Conservation (phyloP, 805 yeast species). For the Hanseniaspora clermontiae region DNA sequence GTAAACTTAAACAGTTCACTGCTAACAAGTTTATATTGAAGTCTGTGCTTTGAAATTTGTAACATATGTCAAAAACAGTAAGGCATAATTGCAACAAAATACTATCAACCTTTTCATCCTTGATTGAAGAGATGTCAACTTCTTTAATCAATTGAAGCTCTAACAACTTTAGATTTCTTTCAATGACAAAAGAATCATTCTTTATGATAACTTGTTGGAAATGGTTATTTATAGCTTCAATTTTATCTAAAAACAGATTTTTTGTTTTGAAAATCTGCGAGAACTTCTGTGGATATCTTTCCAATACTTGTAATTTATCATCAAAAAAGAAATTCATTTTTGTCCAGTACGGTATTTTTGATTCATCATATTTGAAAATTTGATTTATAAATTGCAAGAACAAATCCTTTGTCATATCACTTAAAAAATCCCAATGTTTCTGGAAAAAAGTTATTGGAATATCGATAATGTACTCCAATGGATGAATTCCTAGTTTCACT, state of each 20-base stretch:
- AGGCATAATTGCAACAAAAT: slow-evolving; percentile 37
- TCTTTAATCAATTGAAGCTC: neutral
- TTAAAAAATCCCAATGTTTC: slow-evolving; percentile 50
- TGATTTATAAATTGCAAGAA: slow-evolving; percentile 25
- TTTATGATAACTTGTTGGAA: slow-evolving; percentile 2
- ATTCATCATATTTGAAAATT: slow-evolving; percentile 25
- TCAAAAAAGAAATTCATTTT: slow-evolving; percentile 1
- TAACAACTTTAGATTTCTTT: slow-evolving; percentile 1
- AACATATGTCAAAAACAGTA: slow-evolving; percentile 44
- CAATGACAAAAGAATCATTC: slow-evolving; percentile 3
- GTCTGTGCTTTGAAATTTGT: slow-evolving; percentile 39
- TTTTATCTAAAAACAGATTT: slow-evolving; percentile 14
- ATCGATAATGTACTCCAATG: slow-evolving; percentile 56
- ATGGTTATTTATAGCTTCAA: neutral
- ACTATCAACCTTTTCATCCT: neutral
- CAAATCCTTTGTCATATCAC: slow-evolving; percentile 35
- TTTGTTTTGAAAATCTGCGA: slow-evolving; percentile 22
- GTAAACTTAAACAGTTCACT: slow-evolving; percentile 55
- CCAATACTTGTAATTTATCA: neutral
- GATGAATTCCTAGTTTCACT: slow-evolving; percentile 40
- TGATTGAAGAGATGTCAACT: neutral
- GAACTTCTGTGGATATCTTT: slow-evolving; percentile 18
- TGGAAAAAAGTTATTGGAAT: slow-evolving; percentile 59
- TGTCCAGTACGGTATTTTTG: neutral
- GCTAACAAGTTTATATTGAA: slow-evolving; percentile 44